Evolutionary conservation across 768 basidiomycete species (phyloP).

Genomic region (Lactarius indigo): DNA sequence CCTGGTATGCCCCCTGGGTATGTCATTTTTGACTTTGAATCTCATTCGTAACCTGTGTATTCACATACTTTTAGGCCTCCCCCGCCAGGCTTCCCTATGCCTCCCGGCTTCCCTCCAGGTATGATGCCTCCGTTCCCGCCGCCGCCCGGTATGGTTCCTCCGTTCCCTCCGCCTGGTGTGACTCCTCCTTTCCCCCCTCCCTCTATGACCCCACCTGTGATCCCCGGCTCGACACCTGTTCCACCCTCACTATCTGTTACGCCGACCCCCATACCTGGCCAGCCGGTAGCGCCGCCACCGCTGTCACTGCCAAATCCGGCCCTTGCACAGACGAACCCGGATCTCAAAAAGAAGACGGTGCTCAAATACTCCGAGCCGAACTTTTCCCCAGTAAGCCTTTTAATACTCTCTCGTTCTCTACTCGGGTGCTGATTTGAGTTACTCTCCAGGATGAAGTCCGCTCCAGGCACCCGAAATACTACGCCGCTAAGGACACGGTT

Average conservation of each 20-base stretch:
- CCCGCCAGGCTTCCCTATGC: slow-evolving; percentile 35
- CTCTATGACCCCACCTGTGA: slow-evolving; percentile 30
- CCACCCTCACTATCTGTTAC: slow-evolving; percentile 30
- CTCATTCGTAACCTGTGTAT: slow-evolving; percentile 37
- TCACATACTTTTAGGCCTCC: slow-evolving; percentile 29
- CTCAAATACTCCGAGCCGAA: slow-evolving; percentile 76
- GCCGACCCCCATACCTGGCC: slow-evolving; percentile 24
- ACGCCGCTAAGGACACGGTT: slow-evolving; percentile 42
- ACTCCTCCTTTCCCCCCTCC: slow-evolving; percentile 32
- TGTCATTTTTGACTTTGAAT: slow-evolving; percentile 31
- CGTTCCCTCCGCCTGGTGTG: slow-evolving; percentile 31
- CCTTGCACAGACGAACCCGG: slow-evolving; percentile 61
- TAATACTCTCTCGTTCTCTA: background rate
- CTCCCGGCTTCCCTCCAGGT: slow-evolving; percentile 33
- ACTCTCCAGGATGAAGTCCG: slow-evolving; percentile 69
- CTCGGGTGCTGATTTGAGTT: background rate
- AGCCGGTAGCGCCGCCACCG: slow-evolving; percentile 27
- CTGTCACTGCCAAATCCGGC: slow-evolving; percentile 53
- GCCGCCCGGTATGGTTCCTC: slow-evolving; percentile 24
- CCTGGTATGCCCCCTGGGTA: slow-evolving; percentile 39
- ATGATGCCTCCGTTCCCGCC: slow-evolving; percentile 29
- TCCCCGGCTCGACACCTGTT: slow-evolving; percentile 29
- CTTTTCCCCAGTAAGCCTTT: slow-evolving; percentile 65
- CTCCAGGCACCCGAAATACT: slow-evolving; percentile 61
- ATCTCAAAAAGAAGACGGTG: slow-evolving; percentile 71